Conservation (phyloP, 2,329 filamentous ascomycete genomes). For the Fusarium irregulare region DNA sequence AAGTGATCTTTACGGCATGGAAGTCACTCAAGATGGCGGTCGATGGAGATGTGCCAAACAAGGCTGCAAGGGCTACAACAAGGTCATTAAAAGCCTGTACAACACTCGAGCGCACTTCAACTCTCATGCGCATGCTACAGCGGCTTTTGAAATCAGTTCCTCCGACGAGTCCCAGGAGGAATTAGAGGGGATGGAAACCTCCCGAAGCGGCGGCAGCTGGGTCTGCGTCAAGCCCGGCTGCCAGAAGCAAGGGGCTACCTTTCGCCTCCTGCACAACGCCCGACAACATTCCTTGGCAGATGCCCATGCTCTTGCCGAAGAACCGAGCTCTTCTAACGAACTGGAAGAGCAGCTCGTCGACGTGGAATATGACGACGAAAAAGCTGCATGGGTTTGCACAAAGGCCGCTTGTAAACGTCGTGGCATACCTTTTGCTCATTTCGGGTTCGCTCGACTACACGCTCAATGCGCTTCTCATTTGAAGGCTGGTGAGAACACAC, state of each 20-base stretch:
- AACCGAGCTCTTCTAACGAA: not conserved
- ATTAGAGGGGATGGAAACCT: conserved; percentile 2
- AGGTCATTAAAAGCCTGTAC: not conserved
- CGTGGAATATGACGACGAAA: not conserved
- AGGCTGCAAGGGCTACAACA: conserved; percentile 20
- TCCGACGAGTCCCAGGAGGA: conserved; percentile 6
- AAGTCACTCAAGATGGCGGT: not conserved
- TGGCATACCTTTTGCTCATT: not conserved
- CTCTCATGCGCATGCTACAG: conserved; percentile 9
- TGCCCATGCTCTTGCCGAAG: not conserved
- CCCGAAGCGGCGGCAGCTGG: not conserved
- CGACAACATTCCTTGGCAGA: not conserved
- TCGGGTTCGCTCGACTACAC: not conserved
- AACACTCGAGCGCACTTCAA: conserved; percentile 13
- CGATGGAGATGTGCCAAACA: conserved; percentile 25
- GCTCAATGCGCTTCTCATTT: not conserved
- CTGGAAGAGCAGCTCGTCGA: not conserved
- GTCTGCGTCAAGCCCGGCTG: conserved; percentile 8
- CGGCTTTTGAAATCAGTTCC: conserved; percentile 2
- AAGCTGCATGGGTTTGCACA: not conserved
- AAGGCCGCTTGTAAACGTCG: not conserved
- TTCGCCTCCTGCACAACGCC: not conserved
- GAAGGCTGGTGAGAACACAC: not conserved
- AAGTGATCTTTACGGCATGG: conserved; percentile 17
- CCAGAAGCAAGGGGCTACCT: not conserved